phyloP scores from a whole-genome alignment of 2,329 filamentous ascomycete species.

The Macrophomina phaseolina region DNA sequence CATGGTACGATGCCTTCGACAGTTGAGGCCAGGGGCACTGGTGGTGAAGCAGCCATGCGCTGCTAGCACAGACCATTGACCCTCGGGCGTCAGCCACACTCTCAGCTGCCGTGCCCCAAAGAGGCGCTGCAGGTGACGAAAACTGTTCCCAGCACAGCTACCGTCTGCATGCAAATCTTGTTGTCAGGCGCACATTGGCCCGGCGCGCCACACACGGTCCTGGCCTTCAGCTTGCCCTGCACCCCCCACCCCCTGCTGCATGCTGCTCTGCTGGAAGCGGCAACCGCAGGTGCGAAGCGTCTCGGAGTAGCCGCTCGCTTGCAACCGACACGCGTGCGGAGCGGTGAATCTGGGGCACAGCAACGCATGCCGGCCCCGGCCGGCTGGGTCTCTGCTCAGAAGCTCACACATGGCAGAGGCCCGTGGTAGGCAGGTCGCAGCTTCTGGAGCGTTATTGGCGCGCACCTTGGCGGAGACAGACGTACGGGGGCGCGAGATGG shows the following conservation, averaged over 20 bases:
- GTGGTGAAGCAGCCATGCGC: neutral
- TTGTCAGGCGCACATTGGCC: slow-evolving; percentile 15
- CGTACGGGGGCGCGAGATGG: slow-evolving; percentile 3
- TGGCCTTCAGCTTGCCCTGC: slow-evolving; percentile 7
- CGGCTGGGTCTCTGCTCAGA: neutral
- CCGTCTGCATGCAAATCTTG: neutral
- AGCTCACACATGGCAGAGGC: slow-evolving; percentile 11
- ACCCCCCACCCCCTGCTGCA: slow-evolving; percentile 1
- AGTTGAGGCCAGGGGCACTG: neutral
- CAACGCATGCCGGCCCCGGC: neutral
- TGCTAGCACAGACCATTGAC: neutral
- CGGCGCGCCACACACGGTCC: slow-evolving; percentile 4
- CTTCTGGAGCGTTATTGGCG: neutral
- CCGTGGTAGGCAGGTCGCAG: slow-evolving; percentile 3
- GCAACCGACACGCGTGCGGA: neutral
- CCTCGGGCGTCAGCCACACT: slow-evolving; percentile 1
- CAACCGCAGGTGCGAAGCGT: slow-evolving; percentile 4
- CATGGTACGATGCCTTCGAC: neutral
- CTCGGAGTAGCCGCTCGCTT: slow-evolving; percentile 25
- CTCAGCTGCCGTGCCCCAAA: neutral
- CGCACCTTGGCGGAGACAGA: neutral
- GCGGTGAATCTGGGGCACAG: slow-evolving; percentile 15
- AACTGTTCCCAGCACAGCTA: slow-evolving; percentile 9
- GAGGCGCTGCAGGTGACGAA: slow-evolving; percentile 8
- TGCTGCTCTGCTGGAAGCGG: neutral